A percentile compares a stretch with the other conserved stretches of the same genome.
These are phyloP conservation scores for Psilocybe subaeruginosa DNA, from an alignment of 768 basidiomycete genomes.

Conservation along the genomic window DNA sequence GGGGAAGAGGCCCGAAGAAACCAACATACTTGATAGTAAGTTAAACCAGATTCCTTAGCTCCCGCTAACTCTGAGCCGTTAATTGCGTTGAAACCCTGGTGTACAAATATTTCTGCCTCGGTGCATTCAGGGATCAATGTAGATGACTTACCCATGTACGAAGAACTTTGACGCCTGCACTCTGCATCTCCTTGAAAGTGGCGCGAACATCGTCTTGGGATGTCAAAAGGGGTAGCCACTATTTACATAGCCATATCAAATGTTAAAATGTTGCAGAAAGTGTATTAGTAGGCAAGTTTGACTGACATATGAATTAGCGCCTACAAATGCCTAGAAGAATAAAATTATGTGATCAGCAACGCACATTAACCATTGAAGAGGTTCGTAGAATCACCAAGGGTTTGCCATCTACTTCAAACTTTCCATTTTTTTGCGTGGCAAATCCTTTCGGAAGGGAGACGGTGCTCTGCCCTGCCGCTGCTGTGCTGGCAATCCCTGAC, in stretches of 20 bases:
- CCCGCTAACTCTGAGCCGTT: slow-evolving; percentile 48
- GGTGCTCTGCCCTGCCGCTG: slow-evolving; percentile 3
- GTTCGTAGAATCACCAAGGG: slow-evolving; percentile 55
- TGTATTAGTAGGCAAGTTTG: not conserved
- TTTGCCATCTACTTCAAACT: slow-evolving; percentile 51
- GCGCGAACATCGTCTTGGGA: slow-evolving; percentile 47
- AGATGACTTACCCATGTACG: slow-evolving; percentile 50
- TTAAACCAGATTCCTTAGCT: slow-evolving; percentile 44
- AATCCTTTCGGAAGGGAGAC: slow-evolving; percentile 39
- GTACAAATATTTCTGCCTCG: not conserved
- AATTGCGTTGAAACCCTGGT: slow-evolving; percentile 47
- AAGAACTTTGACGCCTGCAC: slow-evolving; percentile 52
- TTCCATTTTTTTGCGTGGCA: slow-evolving; percentile 41
- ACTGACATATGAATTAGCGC: slow-evolving; percentile 2
- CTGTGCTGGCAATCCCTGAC: not conserved
- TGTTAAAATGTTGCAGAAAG: no score
- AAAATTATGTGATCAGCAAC: not conserved
- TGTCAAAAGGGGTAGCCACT: slow-evolving; percentile 62
- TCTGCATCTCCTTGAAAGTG: slow-evolving; percentile 52
- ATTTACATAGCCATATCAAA: not conserved
- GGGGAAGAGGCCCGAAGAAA: no score
- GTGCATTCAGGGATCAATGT: not conserved
- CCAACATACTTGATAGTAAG: slow-evolving; percentile 48
- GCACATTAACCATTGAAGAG: slow-evolving; percentile 11
- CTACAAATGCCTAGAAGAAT: not conserved